These are phyloP conservation scores for Alternaria consortialis DNA, from an alignment of 2,329 filamentous ascomycete species.

Conservation along the genomic window DNA sequence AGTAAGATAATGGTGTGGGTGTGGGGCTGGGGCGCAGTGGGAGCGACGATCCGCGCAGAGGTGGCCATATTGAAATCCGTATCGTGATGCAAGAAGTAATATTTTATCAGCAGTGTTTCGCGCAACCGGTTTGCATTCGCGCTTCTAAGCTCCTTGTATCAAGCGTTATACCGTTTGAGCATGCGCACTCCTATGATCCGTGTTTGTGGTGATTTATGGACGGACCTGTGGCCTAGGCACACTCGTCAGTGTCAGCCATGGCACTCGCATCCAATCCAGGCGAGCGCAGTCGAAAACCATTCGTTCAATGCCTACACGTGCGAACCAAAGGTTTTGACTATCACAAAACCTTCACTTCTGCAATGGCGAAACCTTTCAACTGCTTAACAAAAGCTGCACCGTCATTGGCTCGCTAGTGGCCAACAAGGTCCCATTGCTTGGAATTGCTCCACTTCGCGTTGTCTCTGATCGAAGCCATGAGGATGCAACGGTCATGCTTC, in stretches of 20 bases:
- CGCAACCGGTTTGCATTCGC: background rate
- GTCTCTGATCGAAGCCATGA: background rate
- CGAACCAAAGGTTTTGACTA: background rate
- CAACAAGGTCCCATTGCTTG: slow-evolving; percentile 29
- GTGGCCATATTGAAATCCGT: background rate
- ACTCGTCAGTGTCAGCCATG: too few species aligned
- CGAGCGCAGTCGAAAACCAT: background rate
- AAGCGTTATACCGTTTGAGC: background rate
- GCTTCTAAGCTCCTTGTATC: background rate
- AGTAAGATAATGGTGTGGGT: slow-evolving; percentile 60
- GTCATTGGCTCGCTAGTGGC: slow-evolving; percentile 29
- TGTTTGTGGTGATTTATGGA: background rate
- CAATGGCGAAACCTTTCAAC: background rate
- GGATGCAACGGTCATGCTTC: background rate
- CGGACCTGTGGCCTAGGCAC: too few species aligned
- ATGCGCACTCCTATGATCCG: background rate
- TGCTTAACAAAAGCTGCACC: slow-evolving; percentile 28
- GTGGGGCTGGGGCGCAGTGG: slow-evolving; percentile 50
- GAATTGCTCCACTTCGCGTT: slow-evolving; percentile 4
- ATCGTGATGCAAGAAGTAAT: background rate
- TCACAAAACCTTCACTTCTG: background rate
- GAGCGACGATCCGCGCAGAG: slow-evolving; percentile 4
- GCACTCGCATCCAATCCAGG: background rate
- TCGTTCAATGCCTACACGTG: background rate
- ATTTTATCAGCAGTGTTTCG: background rate